Evolutionary conservation across 495 filamentous ascomycete species (phyloP).

Genomic region (Aspergillus diversus): DNA sequence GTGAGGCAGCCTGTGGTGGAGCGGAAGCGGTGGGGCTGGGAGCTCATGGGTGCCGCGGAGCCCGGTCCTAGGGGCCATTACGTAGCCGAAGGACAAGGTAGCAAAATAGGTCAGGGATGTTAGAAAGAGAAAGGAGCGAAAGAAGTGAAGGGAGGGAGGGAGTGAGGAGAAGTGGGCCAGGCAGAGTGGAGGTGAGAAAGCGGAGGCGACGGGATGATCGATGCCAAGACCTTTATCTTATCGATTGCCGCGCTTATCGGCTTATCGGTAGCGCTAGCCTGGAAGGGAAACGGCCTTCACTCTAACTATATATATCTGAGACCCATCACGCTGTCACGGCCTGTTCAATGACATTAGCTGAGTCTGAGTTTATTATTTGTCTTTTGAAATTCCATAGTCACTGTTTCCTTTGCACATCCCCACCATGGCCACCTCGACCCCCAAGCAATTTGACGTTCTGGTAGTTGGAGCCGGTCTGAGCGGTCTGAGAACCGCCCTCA

Average conservation of each 20-base stretch:
- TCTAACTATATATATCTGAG: not conserved
- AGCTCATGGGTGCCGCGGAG: not conserved
- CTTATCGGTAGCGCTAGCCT: not conserved
- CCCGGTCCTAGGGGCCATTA: not conserved
- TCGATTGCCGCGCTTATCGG: slow-evolving; percentile 4
- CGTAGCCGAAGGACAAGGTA: not conserved
- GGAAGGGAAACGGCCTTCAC: not conserved
- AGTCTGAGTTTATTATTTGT: not conserved
- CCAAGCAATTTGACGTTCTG: slow-evolving; percentile 19
- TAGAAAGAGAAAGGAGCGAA: not conserved
- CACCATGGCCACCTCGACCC: not conserved
- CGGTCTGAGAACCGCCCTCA: slow-evolving; percentile 26
- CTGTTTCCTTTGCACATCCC: not conserved
- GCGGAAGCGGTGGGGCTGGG: slow-evolving; percentile 1
- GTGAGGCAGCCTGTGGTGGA: slow-evolving; percentile 16
- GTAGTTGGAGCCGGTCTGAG: slow-evolving; percentile 29
- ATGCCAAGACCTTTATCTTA: slow-evolving; percentile 1
- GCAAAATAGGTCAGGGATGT: not conserved
- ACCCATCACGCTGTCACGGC: too few species aligned
- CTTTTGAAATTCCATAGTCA: not conserved
- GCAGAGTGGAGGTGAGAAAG: not conserved
- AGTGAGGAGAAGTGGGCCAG: not conserved
- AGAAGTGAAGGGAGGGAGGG: not conserved
- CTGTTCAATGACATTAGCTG: too few species aligned
- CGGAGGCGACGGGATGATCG: not conserved